phyloP scores from a whole-genome alignment of 164 flowering plant species.

The Santalum album region DNA sequence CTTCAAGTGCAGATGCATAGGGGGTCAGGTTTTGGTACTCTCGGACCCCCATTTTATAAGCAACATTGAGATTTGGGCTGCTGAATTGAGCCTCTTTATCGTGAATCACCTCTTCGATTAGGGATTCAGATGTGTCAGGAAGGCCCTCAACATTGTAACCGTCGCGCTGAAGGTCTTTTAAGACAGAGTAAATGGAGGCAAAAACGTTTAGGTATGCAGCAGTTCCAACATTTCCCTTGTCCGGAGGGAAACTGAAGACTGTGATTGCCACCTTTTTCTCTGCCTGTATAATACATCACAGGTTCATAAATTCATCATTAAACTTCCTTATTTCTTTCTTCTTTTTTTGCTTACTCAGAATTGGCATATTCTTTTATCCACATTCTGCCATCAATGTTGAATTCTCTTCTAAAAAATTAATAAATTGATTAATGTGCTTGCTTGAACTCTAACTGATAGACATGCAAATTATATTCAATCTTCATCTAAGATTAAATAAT shows the following conservation, averaged over 20 bases:
- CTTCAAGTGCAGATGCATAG: constrained; percentile 79
- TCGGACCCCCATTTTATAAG: constrained; percentile 88
- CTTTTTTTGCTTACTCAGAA: no score
- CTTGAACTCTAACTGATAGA: no score
- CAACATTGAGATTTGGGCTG: constrained; percentile 92
- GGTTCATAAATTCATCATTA: no score
- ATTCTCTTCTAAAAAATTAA: no score
- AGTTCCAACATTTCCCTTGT: constrained; percentile 96
- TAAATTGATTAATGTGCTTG: no score
- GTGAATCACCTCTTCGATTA: constrained; percentile 83
- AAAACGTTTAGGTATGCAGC: constrained; percentile 99
- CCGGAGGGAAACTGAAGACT: constrained; percentile 99
- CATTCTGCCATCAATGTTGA: no score
- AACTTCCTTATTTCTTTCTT: no score
- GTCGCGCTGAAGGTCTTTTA: constrained; percentile 71
- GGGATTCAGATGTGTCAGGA: constrained; percentile 74
- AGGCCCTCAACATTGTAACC: constrained; percentile 89
- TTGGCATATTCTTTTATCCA: no score
- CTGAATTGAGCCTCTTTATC: constrained; percentile 98
- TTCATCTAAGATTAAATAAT: no score
- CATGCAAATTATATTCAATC: no score
- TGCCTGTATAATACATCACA: constrained; percentile 65
- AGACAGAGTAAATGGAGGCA: constrained; percentile 78
- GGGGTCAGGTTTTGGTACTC: constrained; percentile 88
- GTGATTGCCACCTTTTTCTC: constrained; percentile 94